Conservation (phyloP, 2,329 filamentous ascomycete species). For the Teratosphaeria pseudoeucalypti region DNA sequence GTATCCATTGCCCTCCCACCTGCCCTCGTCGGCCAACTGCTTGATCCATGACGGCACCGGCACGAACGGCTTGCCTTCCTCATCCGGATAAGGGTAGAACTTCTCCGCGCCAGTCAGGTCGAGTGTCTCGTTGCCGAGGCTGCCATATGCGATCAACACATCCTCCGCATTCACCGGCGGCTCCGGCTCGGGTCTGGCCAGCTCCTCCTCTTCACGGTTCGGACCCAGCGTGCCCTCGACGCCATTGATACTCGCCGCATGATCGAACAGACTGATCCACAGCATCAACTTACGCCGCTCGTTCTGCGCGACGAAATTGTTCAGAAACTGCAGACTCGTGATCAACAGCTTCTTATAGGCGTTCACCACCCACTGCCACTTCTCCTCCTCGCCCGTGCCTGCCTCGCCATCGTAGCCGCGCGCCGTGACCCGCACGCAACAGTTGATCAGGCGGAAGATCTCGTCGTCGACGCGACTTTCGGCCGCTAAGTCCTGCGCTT, state of each 20-base stretch:
- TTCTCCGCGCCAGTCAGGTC: not conserved
- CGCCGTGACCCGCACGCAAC: conserved; percentile 54
- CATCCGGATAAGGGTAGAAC: not conserved
- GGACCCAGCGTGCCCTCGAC: not conserved
- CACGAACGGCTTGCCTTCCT: not conserved
- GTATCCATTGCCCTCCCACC: conserved; percentile 19
- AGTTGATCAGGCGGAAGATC: conserved; percentile 51
- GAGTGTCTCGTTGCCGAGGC: conserved; percentile 6
- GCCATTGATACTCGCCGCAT: not conserved
- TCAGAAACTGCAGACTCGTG: conserved; percentile 55
- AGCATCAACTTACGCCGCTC: conserved; percentile 55
- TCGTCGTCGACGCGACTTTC: conserved; percentile 51
- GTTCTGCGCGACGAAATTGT: conserved; percentile 56
- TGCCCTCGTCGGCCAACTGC: not conserved
- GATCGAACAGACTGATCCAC: conserved; percentile 54
- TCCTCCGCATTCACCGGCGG: conserved; percentile 18
- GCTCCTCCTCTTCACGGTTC: not conserved
- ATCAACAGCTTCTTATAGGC: conserved; percentile 57
- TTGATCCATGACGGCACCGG: not conserved
- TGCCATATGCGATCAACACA: conserved; percentile 22
- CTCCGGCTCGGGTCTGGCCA: not conserved
- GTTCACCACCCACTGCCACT: conserved; percentile 56
- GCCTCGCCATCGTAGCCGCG: conserved; percentile 55
- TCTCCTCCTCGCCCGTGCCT: conserved; percentile 50
- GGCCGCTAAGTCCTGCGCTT: conserved; percentile 53